Base-by-base conservation (phyloP, 2,329 filamentous ascomycete species). In the Lasiodiplodia hormozganensis region DNA sequence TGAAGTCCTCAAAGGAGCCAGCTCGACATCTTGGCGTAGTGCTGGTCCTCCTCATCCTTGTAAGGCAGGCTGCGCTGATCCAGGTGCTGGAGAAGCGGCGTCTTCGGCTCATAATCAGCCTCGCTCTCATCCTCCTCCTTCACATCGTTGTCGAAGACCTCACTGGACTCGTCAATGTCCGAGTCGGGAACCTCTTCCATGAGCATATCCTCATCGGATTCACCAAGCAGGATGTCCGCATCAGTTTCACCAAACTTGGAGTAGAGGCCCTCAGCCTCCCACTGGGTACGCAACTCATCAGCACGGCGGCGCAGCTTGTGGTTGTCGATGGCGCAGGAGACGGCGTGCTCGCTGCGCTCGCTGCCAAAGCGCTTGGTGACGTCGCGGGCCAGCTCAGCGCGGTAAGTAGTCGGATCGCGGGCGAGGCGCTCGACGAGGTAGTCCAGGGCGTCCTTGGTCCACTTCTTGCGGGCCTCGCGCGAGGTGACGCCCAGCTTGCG, bases 241-340 rank as follows among this genome's bases (percentile, higher is more conserved):
- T 51, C 58, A 10, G 18, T 16, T 5, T 21, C 47, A 7, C 31
- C 28, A 18, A 38, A 64, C 28, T 38, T 64, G n/a, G 36, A 11
- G n/a, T 38, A 12, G n/a, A 64, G 18, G 28, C 21, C n/a, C 31
- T 64, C 60, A 0, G 18, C n/a, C 28, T 52, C 43, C 60, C 47
- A 52, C 2, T 34, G 28, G 0, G 3, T 11, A 8, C 47, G 60
- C 3, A 64, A 47, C 4, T 4, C 25, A 0, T 57, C 40, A 4
- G 52, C 52, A 5, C 34, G 21, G 4, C 14, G 12, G 0, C 52
- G 49, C 14, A 66, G 36, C 34, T 57, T 66, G 38, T 66, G 64
- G 51, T 66, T 56, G 23, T 66, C 64, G 10, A 67, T 67, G 28
- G 65, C 65, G 3, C 65, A 67, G 8, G 54, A 38, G 3, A 67